Base-by-base conservation (phyloP, 257 asterid genomes). In the Penstemon newberryi region DNA sequence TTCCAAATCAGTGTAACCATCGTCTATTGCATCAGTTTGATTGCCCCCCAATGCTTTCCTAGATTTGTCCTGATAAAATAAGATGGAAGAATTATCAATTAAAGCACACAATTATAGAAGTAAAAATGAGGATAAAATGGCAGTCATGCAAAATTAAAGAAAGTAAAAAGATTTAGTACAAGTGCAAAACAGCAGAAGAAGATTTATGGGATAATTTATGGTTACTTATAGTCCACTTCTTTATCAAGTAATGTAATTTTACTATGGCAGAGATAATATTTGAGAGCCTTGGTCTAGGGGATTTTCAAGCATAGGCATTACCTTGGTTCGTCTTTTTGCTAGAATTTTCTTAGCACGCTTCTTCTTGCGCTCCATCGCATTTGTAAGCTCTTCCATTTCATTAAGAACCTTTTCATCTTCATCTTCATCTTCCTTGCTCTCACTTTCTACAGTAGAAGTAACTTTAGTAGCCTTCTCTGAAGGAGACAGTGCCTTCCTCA, bases 21-120 rank as follows among this genome's bases (percentile, higher is more conserved):
- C 99, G 33, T 77, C 83, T 10, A 81, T 76, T 12, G 83, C 95
- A 76, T 94, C 99, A 66, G 56, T 71, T 57, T 86, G 92, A 65
- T 70, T 69, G 69, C 96, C 99, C 44, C 96, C 99, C 44, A 83
- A 81, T 62, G 96, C 91, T 85, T 91, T 94, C 63, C 97, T 85
- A 73, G 93, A 88, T 76, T 94, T 94, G 18, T 91, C 97, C 99
- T 94, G 88, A 13, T 56, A 59, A 67, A 62, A 40, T 13, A 53
- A 77, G 53, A 66, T 39, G 66, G 25, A 70, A 58, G 6, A 51
- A 25, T 43, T 37, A 56, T 7, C 38, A 60, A 39, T 47, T 72
- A 72, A 74, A 67, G 11, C 10, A 38, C 8, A 43, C 13, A 51
- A 59, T 33, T 41, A 33, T 13, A 61, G 19, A 56, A 39, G 64